Evolutionary conservation across 2,329 filamentous ascomycete species (phyloP), one percentile per base, ranked within the genome.

Genomic region (Colletotrichum nymphaeae): DNA sequence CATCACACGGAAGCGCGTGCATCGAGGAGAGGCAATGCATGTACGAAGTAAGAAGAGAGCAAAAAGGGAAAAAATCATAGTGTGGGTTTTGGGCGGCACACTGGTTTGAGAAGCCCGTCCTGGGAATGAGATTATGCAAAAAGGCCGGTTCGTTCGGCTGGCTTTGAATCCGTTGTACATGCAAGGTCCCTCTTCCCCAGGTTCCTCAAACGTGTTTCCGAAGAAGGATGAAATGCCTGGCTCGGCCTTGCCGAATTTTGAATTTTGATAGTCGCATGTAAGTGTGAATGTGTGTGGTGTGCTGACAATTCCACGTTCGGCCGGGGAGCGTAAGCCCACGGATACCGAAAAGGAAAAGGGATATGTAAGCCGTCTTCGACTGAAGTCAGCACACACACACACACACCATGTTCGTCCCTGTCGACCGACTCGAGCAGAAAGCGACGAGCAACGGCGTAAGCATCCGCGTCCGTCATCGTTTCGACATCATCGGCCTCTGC

Each of bases 11-110:
- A 30, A 8, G 5, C 28, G 46, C 14, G 37, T 28, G 57, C 37
- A 63, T 58, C 46, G 5, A 52, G 46, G 65, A 49, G 42, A 22
- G 42, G 37, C 37, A 22, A 22, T 42, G 49, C 49, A 42, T 71
- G 56, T 62, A 66, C 24, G 22, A 66, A 60, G 62, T 59, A 73
- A n/a, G 42, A 22, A 49, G 42, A 49, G 37, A 19, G 37, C 37
- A 22, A n/a, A 8, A 49, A 35, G 32, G 32, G n/a, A n/a, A n/a
- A n/a, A n/a, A n/a, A n/a, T n/a, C 63, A 56, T n/a, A 30, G 65
- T 58, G 65, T 9, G 67, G 53, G 16, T 26, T 19, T 19, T 3
- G 63, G 63, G 63, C 49, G 52, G 32, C 11, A 46, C 2, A 19
- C 11, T n/a, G 26, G 32, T 35, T 46, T 26, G 62, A 37, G 62